phyloP scores from a whole-genome alignment of 805 yeast species.

The Ogataea corticis region DNA sequence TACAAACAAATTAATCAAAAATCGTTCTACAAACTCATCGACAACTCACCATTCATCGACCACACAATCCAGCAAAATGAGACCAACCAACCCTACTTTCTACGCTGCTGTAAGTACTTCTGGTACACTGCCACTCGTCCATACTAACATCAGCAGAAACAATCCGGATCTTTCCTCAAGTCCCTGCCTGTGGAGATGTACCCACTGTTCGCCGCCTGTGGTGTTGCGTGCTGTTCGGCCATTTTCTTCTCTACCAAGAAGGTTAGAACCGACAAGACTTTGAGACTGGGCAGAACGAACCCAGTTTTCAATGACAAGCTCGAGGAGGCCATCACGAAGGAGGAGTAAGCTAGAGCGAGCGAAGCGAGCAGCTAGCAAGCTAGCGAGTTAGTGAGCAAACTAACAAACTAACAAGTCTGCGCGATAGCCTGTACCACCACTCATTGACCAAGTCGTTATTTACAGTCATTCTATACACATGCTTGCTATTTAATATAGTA shows the following conservation, averaged over 20 bases:
- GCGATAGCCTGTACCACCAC: no score
- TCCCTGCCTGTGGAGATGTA: constrained; percentile 55
- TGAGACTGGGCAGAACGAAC: constrained; percentile 49
- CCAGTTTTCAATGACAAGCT: constrained; percentile 43
- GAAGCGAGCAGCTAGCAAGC: constrained; percentile 3
- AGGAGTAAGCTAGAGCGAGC: no score
- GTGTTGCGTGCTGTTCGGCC: constrained; percentile 51
- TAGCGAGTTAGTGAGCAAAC: constrained; percentile 7
- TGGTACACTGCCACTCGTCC: no score
- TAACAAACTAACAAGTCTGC: not conserved
- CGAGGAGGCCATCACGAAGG: constrained; percentile 35
- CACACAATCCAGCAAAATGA: constrained; percentile 36
- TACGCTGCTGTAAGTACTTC: constrained; percentile 45
- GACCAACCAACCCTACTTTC: constrained; percentile 48
- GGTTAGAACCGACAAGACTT: constrained; percentile 46
- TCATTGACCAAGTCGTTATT: no score
- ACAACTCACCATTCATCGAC: not conserved
- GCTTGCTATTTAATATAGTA: no score
- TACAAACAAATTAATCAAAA: not conserved
- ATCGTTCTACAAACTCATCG: not conserved
- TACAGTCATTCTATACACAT: no score
- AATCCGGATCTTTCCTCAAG: constrained; percentile 19
- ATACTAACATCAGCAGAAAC: constrained; percentile 4
- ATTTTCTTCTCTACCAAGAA: constrained; percentile 54
- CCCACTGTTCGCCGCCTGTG: constrained; percentile 58